phyloP scores from a whole-genome alignment of 768 basidiomycete genomes.

The Russula sp. region DNA sequence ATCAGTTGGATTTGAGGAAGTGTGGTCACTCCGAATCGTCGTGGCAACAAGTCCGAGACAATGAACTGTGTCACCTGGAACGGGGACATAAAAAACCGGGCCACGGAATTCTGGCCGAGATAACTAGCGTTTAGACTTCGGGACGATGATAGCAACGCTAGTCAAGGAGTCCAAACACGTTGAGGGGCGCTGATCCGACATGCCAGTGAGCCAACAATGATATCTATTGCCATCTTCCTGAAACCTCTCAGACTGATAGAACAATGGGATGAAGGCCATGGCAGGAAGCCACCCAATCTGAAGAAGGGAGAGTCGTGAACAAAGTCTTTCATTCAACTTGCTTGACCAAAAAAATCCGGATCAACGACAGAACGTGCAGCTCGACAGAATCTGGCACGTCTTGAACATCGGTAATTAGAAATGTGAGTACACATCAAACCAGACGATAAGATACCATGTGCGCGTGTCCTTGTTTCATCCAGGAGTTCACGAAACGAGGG shows the following conservation, averaged over 20 bases:
- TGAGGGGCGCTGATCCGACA: too few species aligned
- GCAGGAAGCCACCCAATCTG: neutral
- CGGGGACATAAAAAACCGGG: too few species aligned
- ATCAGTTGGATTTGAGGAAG: too few species aligned
- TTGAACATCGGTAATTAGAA: neutral
- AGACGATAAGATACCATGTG: conserved; percentile 1
- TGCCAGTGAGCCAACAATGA: too few species aligned
- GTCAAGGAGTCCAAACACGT: too few species aligned
- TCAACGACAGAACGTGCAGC: conserved; percentile 5
- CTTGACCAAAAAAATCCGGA: conserved; percentile 15
- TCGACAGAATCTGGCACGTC: conserved; percentile 15
- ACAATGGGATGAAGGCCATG: neutral
- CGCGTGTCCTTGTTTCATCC: neutral
- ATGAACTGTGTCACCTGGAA: too few species aligned
- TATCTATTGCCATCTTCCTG: neutral
- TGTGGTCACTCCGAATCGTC: too few species aligned
- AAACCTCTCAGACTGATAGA: neutral
- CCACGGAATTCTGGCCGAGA: too few species aligned
- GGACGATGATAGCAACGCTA: too few species aligned
- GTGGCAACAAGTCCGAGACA: too few species aligned
- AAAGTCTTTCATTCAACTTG: conserved; percentile 9
- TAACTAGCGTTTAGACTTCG: neutral
- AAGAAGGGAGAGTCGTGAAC: neutral
- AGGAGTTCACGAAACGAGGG: conserved; percentile 16
- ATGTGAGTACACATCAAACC: neutral